Base-by-base conservation (phyloP, 1,139 yeast genomes). In the Hansenula sp. region DNA sequence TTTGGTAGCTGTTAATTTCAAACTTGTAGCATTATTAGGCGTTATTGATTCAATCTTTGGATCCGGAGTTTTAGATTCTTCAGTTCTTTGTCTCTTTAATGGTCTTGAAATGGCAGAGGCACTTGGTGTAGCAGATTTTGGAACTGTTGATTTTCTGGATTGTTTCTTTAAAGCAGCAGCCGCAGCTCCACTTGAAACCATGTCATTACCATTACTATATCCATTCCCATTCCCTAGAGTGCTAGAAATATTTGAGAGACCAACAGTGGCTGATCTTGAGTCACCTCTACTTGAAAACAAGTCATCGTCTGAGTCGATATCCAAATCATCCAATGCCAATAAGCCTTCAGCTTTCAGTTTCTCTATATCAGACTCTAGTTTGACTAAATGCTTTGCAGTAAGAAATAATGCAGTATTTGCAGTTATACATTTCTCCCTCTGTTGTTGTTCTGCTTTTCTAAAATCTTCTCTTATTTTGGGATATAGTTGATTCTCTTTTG, bases 381-480 rank as follows among this genome's bases (percentile, higher is more conserved):
- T 75, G 40, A 72, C 71, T 44, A 88, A 66, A 57, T 92, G 95
- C 57, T 85, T 83, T 2, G 92, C 69, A 14, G 89, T 77, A 25
- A 83, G 60, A 56, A 82, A 87, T 37, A 88, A 67, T 2, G 95
- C 92, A 1, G 96, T 88, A 55, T 88, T 86, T 4, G 97, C 86
- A 38, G 90, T 62, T 18, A 82, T 65, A 36, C 84, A 77, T 65
- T 92, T 92, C 46, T 86, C 95, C 48, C 77, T 74, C 57, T 90
- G 97, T 29, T 87, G 55, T 42, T 68, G 69, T 46, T 74, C 69
- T 11, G 85, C 79, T 38, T 69, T 64, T 33, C 71, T 74, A 67
- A 82, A 77, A 44, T 84, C 94, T 35, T 82, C 83, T 36, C 77
- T 75, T 7, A 92, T 83, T 53, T 82, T 82, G 30, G 75, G 71